These are phyloP conservation scores for Cryphonectria parasitica DNA, from an alignment of 2,329 filamentous ascomycete genomes.

Conservation along the genomic window DNA sequence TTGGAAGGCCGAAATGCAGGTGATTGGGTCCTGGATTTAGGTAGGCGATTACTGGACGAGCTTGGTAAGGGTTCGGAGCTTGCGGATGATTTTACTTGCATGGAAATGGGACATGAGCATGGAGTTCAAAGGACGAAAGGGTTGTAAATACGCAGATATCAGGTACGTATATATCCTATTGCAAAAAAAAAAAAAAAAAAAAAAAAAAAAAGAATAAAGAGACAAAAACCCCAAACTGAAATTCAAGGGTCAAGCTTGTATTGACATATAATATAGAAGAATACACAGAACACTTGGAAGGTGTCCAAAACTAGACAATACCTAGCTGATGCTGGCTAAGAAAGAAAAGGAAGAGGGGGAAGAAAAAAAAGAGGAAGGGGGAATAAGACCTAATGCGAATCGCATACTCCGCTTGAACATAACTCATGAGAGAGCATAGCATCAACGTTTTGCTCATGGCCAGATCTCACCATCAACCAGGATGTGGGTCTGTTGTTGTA, in stretches of 20 bases:
- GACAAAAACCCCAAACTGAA: too few species aligned
- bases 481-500: neutral
- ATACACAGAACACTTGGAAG: neutral
- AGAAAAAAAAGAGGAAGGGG: neutral
- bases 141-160: neutral
- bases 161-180: too few species aligned
- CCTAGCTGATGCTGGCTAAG: neutral
- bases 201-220: too few species aligned
- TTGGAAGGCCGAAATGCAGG: too few species aligned
- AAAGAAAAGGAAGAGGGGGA: neutral
- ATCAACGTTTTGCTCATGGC: neutral
- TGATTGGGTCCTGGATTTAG: too few species aligned
- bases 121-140: neutral
- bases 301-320: neutral
- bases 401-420: neutral
- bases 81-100: neutral
- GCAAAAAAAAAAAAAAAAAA: too few species aligned
- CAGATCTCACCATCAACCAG: constrained; percentile 1
- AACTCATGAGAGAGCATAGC: neutral
- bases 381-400: neutral
- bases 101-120: neutral
- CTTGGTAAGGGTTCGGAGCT: too few species aligned
- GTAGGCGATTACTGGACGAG: too few species aligned
- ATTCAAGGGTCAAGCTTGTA: neutral
- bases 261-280: neutral